These are phyloP conservation scores for Talaromyces stipitatus DNA, from an alignment of 495 filamentous ascomycete species.

Conservation along the genomic window DNA sequence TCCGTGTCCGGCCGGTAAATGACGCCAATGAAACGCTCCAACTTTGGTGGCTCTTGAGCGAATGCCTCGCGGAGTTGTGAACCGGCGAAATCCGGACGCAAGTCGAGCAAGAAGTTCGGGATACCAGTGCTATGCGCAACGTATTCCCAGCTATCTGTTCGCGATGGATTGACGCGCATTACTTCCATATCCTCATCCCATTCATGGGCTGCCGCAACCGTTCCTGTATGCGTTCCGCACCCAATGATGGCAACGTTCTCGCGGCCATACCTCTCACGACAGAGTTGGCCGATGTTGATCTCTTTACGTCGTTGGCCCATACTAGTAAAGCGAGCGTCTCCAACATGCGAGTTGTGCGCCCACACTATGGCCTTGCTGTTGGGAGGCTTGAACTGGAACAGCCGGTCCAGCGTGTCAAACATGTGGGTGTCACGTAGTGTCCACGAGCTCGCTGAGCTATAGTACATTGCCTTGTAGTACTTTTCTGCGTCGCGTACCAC, in stretches of 20 bases:
- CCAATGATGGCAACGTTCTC: constrained; percentile 44
- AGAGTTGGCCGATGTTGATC: constrained; percentile 50
- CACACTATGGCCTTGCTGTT: constrained; percentile 47
- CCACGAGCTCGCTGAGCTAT: constrained; percentile 47
- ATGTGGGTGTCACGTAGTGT: constrained; percentile 52
- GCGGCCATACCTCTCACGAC: constrained; percentile 39
- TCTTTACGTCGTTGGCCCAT: constrained; percentile 45
- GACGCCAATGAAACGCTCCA: constrained; percentile 52
- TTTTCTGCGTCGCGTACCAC: constrained; percentile 48
- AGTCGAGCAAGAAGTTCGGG: constrained; percentile 41
- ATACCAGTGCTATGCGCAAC: constrained; percentile 37
- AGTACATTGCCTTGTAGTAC: constrained; percentile 55
- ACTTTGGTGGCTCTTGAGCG: constrained; percentile 24
- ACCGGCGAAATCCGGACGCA: constrained; percentile 32
- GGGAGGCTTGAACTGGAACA: constrained; percentile 33
- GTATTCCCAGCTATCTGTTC: constrained; percentile 37
- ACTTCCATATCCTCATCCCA: constrained; percentile 53
- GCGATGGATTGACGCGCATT: constrained; percentile 38
- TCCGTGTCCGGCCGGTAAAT: constrained; percentile 53
- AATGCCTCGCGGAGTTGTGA: constrained; percentile 31
- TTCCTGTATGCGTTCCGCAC: constrained; percentile 46
- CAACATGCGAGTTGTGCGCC: constrained; percentile 55
- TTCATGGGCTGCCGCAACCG: constrained; percentile 46
- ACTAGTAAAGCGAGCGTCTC: constrained; percentile 49
- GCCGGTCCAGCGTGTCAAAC: constrained; percentile 45